Evolutionary conservation across 257 asterid genomes (phyloP).

Genomic region (Nicotiana tabacum): DNA sequence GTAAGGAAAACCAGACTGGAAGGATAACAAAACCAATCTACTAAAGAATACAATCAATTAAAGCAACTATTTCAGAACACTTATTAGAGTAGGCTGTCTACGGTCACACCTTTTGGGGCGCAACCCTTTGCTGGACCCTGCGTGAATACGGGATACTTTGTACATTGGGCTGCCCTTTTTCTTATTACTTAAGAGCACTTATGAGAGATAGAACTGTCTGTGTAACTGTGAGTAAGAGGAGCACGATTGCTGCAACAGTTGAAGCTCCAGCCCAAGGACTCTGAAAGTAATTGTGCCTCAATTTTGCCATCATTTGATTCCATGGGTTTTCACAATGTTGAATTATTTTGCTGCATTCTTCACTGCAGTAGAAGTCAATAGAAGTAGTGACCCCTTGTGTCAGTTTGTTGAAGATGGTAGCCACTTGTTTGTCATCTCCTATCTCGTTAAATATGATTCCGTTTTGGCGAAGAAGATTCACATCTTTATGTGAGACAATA

Average conservation of each 20-base stretch:
- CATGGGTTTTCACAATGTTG: conserved; percentile 8
- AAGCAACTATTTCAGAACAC: too few species aligned
- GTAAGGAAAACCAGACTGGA: not conserved
- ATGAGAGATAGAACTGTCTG: not conserved
- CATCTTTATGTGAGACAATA: conserved; percentile 10
- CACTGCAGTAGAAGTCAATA: not conserved
- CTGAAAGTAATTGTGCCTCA: too few species aligned
- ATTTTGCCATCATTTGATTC: not conserved
- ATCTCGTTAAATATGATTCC: conserved; percentile 13
- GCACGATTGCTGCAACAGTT: not conserved
- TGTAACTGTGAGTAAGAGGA: not conserved
- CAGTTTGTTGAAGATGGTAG: conserved; percentile 11
- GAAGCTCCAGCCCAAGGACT: too few species aligned
- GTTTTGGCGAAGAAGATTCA: not conserved
- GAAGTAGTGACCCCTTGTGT: not conserved
- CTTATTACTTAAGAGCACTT: not conserved
- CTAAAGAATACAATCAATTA: too few species aligned
- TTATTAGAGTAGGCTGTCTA: too few species aligned
- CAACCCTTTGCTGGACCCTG: too few species aligned
- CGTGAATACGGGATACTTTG: too few species aligned
- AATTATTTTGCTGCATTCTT: not conserved
- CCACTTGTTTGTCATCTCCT: conserved; percentile 16
- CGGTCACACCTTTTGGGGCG: too few species aligned
- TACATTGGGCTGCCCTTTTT: too few species aligned
- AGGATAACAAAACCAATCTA: not conserved